Evolutionary conservation across 2,329 filamentous ascomycete genomes (phyloP), one percentile per base, ranked within the genome.

Genomic region (Acrodontium crateriforme): DNA sequence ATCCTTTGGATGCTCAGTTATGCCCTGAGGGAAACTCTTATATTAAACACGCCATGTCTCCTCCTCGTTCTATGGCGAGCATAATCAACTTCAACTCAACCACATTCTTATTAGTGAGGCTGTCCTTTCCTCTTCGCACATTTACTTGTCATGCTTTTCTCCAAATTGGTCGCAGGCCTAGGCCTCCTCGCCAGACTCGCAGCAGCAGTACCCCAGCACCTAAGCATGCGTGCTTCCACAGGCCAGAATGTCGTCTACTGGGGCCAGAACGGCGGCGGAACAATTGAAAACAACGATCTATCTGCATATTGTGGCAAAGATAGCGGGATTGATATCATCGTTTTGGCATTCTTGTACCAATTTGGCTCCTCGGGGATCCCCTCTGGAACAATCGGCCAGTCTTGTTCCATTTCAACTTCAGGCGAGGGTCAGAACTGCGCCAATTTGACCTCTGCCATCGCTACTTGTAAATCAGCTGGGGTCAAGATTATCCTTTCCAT

Each of bases 401-500:
- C n/a, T n/a, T 37, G 35, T 23, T 12, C 17, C 9, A 27, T 37
- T 26, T 24, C 29, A 19, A 9, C 19, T 9, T 28, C 34, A 13
- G 31, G 31, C 13, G 23, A 24, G 10, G 21, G 24, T 15, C 20
- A 27, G 18, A 31, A 35, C 31, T 62, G 59, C 26, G 56, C 55
- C 5, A 38, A 37, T 14, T 38, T 63, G 2, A 39, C 49, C 4
- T 25, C 48, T 6, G 50, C 54, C 8, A 63, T 64, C 28, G 35
- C 45, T 5, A 52, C 46, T 7, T 64, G 60, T 42, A 54, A 59
- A 39, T 15, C 28, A 2, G 35, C 37, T 9, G 56, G 60, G 16
- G 47, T 58, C 27, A 62, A 58, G 39, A 43, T 63, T 18, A 50
- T 63, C 28, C 29, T 63, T 8, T 54, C 56, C 8, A 41, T 64